Evolutionary conservation across 2,329 filamentous ascomycete species (phyloP).

Genomic region (Dactylellina parvicollis): DNA sequence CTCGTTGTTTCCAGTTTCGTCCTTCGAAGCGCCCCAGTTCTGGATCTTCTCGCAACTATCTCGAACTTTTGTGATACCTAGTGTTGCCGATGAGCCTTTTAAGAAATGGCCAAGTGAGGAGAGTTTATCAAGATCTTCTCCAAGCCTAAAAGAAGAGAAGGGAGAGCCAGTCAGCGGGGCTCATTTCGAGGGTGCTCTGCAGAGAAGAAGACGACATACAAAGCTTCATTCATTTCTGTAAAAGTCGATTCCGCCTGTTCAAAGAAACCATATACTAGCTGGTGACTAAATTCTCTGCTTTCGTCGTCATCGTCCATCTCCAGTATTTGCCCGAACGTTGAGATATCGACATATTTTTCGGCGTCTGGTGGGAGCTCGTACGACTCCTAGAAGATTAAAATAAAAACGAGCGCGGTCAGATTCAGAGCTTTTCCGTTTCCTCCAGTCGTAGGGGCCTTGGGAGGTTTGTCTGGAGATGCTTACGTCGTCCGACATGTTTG

Average conservation of each 20-base stretch:
- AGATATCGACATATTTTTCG: constrained; percentile 78
- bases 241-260: constrained; percentile 90
- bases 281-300: constrained; percentile 85
- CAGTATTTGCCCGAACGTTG: constrained; percentile 91
- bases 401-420: constrained; percentile 7
- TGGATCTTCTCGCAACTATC: constrained; percentile 97
- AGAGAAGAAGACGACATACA: constrained; percentile 71
- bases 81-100: constrained; percentile 94
- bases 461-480: background rate
- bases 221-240: constrained; percentile 77
- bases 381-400: background rate
- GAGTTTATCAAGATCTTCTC: constrained; percentile 76
- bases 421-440: background rate
- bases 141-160: constrained; percentile 65
- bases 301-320: constrained; percentile 96
- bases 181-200: background rate
- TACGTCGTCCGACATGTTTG: constrained; percentile 49
- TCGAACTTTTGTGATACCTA: constrained; percentile 88
- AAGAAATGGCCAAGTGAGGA: constrained; percentile 92
- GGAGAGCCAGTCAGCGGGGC: background rate
- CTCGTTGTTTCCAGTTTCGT: constrained; percentile 73
- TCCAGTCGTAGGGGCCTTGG: background rate
- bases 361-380: constrained; percentile 59
- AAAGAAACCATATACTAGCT: constrained; percentile 92
- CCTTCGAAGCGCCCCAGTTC: constrained; percentile 84